Evolutionary conservation across 305 asterid genomes (phyloP).

Genomic region (Stenogyne calaminthoides): DNA sequence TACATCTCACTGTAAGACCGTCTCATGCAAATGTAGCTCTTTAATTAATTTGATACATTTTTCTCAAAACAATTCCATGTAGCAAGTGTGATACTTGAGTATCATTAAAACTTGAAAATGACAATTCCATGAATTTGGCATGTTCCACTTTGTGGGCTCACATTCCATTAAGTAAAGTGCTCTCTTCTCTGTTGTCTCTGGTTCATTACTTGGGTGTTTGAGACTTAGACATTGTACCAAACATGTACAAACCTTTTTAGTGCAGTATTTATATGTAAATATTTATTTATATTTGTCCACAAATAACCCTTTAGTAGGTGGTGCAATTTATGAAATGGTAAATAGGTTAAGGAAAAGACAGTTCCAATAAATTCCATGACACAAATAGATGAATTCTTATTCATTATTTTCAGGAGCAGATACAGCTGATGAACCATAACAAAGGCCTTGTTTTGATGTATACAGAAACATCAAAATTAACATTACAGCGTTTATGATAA

Average conservation of each 20-base stretch:
- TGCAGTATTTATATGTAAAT: no score
- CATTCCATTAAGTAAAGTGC: no score
- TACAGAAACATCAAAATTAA: constrained; percentile 2
- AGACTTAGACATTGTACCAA: neutral
- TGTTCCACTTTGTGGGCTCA: neutral
- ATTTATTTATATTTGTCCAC: neutral
- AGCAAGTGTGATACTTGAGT: neutral
- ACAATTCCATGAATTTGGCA: neutral
- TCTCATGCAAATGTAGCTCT: no score
- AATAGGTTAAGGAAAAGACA: neutral
- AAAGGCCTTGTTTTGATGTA: neutral
- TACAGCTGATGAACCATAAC: neutral
- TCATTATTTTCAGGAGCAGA: neutral
- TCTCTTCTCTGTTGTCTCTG: no score
- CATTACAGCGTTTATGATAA: neutral
- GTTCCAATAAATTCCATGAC: neutral
- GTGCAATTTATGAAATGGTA: neutral
- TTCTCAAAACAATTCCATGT: no score
- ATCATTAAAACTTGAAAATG: neutral
- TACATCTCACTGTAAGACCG: no score
- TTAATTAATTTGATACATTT: no score
- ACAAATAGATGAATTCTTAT: neutral
- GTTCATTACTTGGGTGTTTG: neutral
- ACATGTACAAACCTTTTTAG: neutral
- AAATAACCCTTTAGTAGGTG: no score